Evolutionary conservation across 768 basidiomycete species (phyloP).

Genomic region (Psilocybe azurescens): DNA sequence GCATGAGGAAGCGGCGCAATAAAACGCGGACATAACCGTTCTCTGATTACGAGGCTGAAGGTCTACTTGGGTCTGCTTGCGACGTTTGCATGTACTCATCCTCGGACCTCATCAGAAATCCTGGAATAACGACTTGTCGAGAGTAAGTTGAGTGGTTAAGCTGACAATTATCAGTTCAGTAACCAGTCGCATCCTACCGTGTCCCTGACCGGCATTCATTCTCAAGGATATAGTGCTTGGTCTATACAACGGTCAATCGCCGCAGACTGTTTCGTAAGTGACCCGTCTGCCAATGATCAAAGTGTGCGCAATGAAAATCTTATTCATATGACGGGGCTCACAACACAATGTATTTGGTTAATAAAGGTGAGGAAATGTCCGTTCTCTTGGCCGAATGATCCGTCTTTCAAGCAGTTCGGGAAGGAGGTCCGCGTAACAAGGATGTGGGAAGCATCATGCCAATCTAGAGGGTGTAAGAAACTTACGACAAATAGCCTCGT

Average conservation of each 20-base stretch:
- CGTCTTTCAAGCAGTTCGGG: constrained; percentile 6
- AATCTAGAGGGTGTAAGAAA: constrained; percentile 37
- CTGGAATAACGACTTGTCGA: background rate
- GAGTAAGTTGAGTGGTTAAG: background rate
- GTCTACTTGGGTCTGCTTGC: background rate
- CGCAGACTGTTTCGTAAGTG: background rate
- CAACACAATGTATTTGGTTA: background rate
- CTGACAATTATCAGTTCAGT: background rate
- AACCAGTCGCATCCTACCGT: background rate
- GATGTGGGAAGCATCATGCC: constrained; percentile 62
- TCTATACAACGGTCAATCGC: background rate
- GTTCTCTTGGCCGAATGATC: constrained; percentile 1
- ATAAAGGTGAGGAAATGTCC: background rate
- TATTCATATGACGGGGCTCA: background rate
- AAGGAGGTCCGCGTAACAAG: constrained; percentile 31
- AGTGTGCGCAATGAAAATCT: background rate
- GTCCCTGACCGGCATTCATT: background rate
- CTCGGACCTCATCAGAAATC: background rate
- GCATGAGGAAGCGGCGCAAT: background rate
- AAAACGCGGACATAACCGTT: constrained; percentile 8
- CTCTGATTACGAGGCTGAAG: too few species aligned
- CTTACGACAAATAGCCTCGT: background rate
- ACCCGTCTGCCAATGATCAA: background rate
- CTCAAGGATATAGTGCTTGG: background rate
- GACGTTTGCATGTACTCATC: background rate